Base-by-base conservation (phyloP, 2,329 filamentous ascomycete genomes). In the Eurotiales sp. region DNA sequence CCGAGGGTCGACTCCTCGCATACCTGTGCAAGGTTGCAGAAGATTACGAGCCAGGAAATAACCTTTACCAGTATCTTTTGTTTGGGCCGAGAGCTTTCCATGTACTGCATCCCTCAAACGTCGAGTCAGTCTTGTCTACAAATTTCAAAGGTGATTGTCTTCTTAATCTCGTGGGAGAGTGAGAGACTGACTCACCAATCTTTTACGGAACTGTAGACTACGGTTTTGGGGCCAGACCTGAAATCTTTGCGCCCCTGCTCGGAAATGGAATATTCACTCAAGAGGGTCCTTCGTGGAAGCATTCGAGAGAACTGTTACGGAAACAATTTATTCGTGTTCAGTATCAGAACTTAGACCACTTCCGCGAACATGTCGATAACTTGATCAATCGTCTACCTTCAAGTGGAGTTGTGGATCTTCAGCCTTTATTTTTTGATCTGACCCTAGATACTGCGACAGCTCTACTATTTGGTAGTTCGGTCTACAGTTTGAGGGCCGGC, bases 401-500 rank as follows among this genome's bases (percentile, higher is more conserved):
- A 2, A 52, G 60, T 8, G 56, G 55, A 4, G 45, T 56, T 17
- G 23, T 65, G 10, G 53, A 57, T 37, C 47, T 75, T 0, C 61
- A 71, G 49, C 65, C 69, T 0, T 55, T 72, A 0, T 73, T 74
- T 50, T 70, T 72, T 53, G 59, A 64, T 23, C 57, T 70, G 25
- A 72, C 69, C 1, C 53, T 72, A 19, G 65, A 70, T 45, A 66
- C 65, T 0, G 64, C 69, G 2, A 70, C 64, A 0, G 61, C 65
- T 23, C 62, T 71, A n/a, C 57, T 71, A 7, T 72, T 71, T 30
- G 68, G 69, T 8, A 59, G 65, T 2, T 47, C 34, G 3, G 23
- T 47, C 14, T 47, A 17, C n/a, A 47, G 15, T 17, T 17, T 47
- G 5, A 29, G 34, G 22, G 34, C 22, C 27, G 8, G 15, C n/a